A percentile compares a stretch with the other conserved stretches of the same genome.
Evolutionary conservation across 768 basidiomycete species (phyloP).

Genomic region (Serendipita indica): DNA sequence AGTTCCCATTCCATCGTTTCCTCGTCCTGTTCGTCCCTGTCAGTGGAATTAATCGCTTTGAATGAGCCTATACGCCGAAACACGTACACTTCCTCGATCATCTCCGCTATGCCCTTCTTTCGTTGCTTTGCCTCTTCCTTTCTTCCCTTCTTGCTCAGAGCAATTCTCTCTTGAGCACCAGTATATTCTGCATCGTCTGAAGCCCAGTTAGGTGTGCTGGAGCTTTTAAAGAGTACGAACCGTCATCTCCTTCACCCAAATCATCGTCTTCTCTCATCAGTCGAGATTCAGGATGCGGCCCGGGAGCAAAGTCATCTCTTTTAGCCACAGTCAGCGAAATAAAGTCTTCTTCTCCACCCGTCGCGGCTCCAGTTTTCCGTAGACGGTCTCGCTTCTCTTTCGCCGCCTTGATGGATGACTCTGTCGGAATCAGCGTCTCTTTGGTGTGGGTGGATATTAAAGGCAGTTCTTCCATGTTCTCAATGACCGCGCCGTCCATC

Average conservation of each 20-base stretch:
- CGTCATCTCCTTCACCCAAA: slow-evolving; percentile 75
- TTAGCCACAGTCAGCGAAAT: slow-evolving; percentile 62
- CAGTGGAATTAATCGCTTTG: neutral
- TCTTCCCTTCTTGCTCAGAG: slow-evolving; percentile 66
- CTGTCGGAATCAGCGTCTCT: slow-evolving; percentile 46
- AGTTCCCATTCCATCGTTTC: slow-evolving; percentile 76
- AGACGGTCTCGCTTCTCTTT: slow-evolving; percentile 63
- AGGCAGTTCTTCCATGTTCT: slow-evolving; percentile 21
- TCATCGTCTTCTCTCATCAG: slow-evolving; percentile 78
- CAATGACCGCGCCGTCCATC: slow-evolving; percentile 27
- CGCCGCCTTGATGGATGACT: slow-evolving; percentile 54
- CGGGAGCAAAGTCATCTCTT: slow-evolving; percentile 37
- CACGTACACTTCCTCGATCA: slow-evolving; percentile 65
- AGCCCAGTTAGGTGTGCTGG: slow-evolving; percentile 1
- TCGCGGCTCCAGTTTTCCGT: slow-evolving; percentile 31
- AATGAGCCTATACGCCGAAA: neutral
- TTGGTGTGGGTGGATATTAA: slow-evolving; percentile 20
- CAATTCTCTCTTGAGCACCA: slow-evolving; percentile 73
- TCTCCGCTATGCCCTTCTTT: slow-evolving; percentile 56
- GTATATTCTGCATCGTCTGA: slow-evolving; percentile 78
- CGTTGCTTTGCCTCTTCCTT: slow-evolving; percentile 55
- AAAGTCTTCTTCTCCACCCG: slow-evolving; percentile 42
- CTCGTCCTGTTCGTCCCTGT: slow-evolving; percentile 67
- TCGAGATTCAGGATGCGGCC: slow-evolving; percentile 76
- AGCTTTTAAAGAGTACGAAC: slow-evolving; percentile 27